Percentiles rank a stretch among this genome's conserved stretches.
Conservation (phyloP, 257 asterid species). For the Gentiana straminea region DNA sequence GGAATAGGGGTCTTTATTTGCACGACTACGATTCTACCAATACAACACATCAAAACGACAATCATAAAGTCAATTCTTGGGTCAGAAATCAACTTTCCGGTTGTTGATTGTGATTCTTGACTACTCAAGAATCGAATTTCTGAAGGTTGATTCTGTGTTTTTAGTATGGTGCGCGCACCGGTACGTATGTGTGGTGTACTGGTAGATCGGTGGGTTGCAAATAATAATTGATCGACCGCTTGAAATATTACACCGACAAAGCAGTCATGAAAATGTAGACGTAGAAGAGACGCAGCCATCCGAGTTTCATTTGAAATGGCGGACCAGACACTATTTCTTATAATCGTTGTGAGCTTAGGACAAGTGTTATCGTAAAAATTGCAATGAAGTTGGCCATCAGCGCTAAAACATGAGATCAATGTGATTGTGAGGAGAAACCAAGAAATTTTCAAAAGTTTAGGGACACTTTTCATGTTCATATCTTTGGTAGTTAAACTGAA, state of each 20-base stretch:
- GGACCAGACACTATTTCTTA: constrained; percentile 46
- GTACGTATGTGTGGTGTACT: no score
- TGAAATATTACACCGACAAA: constrained; percentile 36
- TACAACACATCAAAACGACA: no score
- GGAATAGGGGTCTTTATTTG: no score
- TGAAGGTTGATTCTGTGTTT: no score
- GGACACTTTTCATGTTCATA: constrained; percentile 14
- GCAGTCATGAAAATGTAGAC: constrained; percentile 74
- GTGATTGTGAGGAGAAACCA: constrained; percentile 16
- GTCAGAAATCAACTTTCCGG: no score
- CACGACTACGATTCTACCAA: no score
- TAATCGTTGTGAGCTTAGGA: constrained; percentile 43
- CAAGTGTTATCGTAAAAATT: constrained; percentile 41
- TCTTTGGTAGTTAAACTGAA: background rate
- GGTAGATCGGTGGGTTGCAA: no score
- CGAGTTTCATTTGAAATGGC: constrained; percentile 68
- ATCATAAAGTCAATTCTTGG: no score
- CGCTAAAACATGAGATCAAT: constrained; percentile 22
- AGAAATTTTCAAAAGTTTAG: constrained; percentile 8
- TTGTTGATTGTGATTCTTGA: no score
- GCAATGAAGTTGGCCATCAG: constrained; percentile 44
- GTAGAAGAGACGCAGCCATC: constrained; percentile 70
- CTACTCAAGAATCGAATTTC: no score
- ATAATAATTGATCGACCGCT: no score
- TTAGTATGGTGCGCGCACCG: no score